Percentiles rank a stretch among this genome's conserved stretches.
phyloP scores from a whole-genome alignment of 257 asterid species.

The Solanum rostratum region DNA sequence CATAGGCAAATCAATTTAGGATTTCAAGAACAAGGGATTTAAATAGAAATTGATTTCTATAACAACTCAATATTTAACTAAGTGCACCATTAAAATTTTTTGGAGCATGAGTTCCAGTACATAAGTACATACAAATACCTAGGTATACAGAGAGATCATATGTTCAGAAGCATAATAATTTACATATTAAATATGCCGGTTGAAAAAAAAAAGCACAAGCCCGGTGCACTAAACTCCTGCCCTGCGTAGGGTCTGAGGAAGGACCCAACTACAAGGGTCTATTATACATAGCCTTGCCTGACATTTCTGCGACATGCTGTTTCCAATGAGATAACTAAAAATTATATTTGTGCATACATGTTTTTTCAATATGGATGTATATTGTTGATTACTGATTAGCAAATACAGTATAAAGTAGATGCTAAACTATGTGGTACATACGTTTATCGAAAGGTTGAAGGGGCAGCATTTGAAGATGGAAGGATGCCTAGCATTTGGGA shows the following conservation, averaged over 20 bases:
- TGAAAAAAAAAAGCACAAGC: too few species aligned
- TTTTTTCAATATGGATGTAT: neutral
- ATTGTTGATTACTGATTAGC: neutral
- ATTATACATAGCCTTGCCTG: too few species aligned
- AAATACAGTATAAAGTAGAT: neutral
- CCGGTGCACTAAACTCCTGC: too few species aligned
- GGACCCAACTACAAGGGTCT: too few species aligned
- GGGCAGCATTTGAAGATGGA: slow-evolving; percentile 39
- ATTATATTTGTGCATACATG: neutral
- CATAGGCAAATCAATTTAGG: neutral
- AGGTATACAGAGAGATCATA: neutral
- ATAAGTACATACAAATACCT: neutral
- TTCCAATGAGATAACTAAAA: neutral
- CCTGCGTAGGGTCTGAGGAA: too few species aligned
- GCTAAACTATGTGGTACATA: neutral
- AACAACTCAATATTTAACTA: neutral
- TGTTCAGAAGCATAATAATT: neutral
- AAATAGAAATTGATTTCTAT: neutral
- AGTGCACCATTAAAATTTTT: neutral
- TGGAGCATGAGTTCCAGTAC: neutral
- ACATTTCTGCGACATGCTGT: too few species aligned
- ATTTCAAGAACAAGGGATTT: neutral
- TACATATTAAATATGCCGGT: neutral
- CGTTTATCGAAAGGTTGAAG: slow-evolving; percentile 17
- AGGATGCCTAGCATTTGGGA: slow-evolving; percentile 41